Base-by-base conservation (phyloP, 1,284 basidiomycete species). In the Porogramme epimiltina region DNA sequence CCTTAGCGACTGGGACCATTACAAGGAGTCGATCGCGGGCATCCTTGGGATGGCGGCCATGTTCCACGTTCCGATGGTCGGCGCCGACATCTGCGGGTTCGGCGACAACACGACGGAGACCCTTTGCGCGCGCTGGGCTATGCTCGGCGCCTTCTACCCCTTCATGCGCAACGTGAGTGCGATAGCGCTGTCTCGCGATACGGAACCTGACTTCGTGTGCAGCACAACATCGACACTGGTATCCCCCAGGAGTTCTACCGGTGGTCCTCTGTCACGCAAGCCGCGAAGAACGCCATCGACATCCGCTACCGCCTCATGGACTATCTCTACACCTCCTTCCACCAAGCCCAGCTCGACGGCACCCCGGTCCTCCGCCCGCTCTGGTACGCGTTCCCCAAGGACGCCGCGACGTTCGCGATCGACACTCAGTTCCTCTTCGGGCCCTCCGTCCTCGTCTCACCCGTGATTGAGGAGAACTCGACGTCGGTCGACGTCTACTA, bases 371-470 rank as follows among this genome's bases (percentile, higher is more conserved):
- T 87, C 36, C 72, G 80, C 54, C 82, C 85, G 10, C 67, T 87
- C 24, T 87, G 77, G 75, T 86, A 79, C 75, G 76, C 78, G 46
- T 88, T 87, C 62, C 84, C 85, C 4, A 73, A 79, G 53, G 86
- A 89, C 62, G 16, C 68, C 0, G 69, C 71, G 31, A 86, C 85
- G 0, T 87, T 75, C 66, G 62, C 70, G 8, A 79, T 87, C 60
- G 85, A 87, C 58, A 73, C 80, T 25, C 85, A 88, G 61, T 88
- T 85, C 75, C 79, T 88, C 73, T 88, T 76, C 62, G 86, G 85
- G 19, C 73, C 78, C 58, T 80, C 81, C 10, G 73, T 89, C 62
- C 78, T 88, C 46, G 82, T 88, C 25, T 85, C 84, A 1, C 86
- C 86, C 16, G 85, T 88, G 19, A 82, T 81, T 1, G 77, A 80